These are phyloP conservation scores for Panicum miliaceum DNA, from an alignment of 176 grass and related monocot genomes.

Conservation along the genomic window DNA sequence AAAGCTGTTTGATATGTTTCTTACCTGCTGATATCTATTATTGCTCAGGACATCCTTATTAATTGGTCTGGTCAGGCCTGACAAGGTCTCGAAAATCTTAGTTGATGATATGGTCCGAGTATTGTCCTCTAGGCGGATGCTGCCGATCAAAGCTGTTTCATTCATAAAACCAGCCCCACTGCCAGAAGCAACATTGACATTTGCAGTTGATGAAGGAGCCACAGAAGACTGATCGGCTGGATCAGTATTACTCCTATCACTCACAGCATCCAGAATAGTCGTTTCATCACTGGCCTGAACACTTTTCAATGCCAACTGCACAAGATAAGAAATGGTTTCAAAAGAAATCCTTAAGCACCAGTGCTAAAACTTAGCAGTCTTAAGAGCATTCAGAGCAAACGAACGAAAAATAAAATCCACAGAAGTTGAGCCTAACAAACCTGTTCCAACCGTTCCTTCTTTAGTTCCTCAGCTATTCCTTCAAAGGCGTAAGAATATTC, in stretches of 20 bases:
- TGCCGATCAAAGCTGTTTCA: conserved; percentile 25
- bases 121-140: conserved; percentile 33
- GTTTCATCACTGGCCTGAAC: conserved; percentile 28
- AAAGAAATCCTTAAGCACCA: conserved; percentile 15
- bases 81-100: conserved; percentile 28
- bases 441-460: conserved; percentile 56
- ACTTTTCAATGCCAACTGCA: conserved; percentile 48
- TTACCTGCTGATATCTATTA: conserved; percentile 41
- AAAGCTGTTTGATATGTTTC: conserved; percentile 27
- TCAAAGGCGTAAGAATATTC: conserved; percentile 60
- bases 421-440: conserved; percentile 31
- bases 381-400: conserved; percentile 7
- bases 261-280: conserved; percentile 44
- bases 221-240: conserved; percentile 14
- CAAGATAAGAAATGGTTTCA: conserved; percentile 21
- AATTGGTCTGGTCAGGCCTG: conserved; percentile 32
- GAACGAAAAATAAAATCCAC: conserved; percentile 14
- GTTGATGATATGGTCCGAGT: conserved; percentile 31
- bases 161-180: conserved; percentile 15
- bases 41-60: conserved; percentile 49
- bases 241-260: conserved; percentile 35
- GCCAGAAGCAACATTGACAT: conserved; percentile 34
- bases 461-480: conserved; percentile 68
- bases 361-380: conserved; percentile 10
- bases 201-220: conserved; percentile 35